Conservation (phyloP, 768 basidiomycete species). For the Pisolithus albus region DNA sequence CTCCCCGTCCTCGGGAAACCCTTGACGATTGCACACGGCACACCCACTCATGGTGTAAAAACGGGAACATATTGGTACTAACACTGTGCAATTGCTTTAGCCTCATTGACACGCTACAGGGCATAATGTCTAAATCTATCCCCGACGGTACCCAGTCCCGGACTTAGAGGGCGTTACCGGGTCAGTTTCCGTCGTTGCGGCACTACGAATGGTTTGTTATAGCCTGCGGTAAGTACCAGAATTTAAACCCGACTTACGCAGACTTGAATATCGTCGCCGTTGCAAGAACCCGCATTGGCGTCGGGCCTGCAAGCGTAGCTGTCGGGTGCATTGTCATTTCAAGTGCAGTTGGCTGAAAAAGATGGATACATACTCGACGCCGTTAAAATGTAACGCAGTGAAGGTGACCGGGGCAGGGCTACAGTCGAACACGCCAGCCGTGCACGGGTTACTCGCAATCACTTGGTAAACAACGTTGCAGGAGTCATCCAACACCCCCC, state of each 20-base stretch:
- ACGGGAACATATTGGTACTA: too few relatives aligned
- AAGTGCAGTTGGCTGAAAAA: background rate
- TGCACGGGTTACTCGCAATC: slow-evolving; percentile 28
- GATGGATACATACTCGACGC: background rate
- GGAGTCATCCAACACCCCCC: slow-evolving; percentile 25
- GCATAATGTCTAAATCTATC: too few relatives aligned
- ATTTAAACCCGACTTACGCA: slow-evolving; percentile 16
- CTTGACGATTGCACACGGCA: too few relatives aligned
- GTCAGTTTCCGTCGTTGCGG: background rate
- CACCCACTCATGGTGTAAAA: too few relatives aligned
- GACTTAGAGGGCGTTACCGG: background rate
- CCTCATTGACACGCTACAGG: too few relatives aligned
- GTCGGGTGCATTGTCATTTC: background rate
- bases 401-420: slow-evolving; percentile 23
- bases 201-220: background rate
- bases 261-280: slow-evolving; percentile 22
- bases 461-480: slow-evolving; percentile 25
- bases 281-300: slow-evolving; percentile 21
- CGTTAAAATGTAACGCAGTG: slow-evolving; percentile 9
- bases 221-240: background rate
- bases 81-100: too few relatives aligned
- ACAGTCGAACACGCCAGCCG: slow-evolving; percentile 25
- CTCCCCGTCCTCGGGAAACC: too few relatives aligned
- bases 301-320: slow-evolving; percentile 27
- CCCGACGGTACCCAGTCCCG: too few relatives aligned